phyloP scores from a whole-genome alignment of 257 asterid species.

The Plantago ovata region DNA sequence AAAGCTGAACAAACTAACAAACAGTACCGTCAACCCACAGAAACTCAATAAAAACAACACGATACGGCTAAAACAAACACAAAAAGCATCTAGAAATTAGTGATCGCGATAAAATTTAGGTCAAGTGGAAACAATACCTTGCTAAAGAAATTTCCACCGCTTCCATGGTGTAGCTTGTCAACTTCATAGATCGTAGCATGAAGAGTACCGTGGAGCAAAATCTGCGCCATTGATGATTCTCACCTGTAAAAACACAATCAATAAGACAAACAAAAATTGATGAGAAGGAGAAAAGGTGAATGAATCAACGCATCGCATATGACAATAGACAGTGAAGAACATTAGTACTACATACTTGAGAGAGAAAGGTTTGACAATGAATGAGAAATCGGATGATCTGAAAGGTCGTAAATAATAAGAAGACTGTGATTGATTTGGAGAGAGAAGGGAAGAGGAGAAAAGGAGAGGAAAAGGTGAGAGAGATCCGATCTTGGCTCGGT shows the following conservation, averaged over 20 bases:
- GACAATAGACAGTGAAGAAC: not conserved
- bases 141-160: conserved; percentile 39
- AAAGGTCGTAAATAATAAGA: too few relatives aligned
- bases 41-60: conserved; percentile 4
- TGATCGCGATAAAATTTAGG: conserved; percentile 4
- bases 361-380: too few relatives aligned
- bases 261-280: not conserved
- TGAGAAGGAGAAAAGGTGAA: not conserved
- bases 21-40: not conserved
- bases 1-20: too few relatives aligned
- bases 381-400: too few relatives aligned
- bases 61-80: not conserved
- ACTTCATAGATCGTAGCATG: conserved; percentile 56
- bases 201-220: conserved; percentile 53
- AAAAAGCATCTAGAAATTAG: not conserved
- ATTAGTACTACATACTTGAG: too few relatives aligned
- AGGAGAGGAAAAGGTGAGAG: not conserved
- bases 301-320: not conserved
- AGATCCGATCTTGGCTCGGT: conserved; percentile 3
- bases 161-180: conserved; percentile 32
- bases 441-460: not conserved
- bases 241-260: conserved; percentile 22
- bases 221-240: conserved; percentile 39
- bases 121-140: conserved; percentile 27
- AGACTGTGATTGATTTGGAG: not conserved